A percentile compares a stretch with the other conserved stretches of the same genome.
Evolutionary conservation across 495 filamentous ascomycete species (phyloP).

Genomic region (Apodospora peruviana): DNA sequence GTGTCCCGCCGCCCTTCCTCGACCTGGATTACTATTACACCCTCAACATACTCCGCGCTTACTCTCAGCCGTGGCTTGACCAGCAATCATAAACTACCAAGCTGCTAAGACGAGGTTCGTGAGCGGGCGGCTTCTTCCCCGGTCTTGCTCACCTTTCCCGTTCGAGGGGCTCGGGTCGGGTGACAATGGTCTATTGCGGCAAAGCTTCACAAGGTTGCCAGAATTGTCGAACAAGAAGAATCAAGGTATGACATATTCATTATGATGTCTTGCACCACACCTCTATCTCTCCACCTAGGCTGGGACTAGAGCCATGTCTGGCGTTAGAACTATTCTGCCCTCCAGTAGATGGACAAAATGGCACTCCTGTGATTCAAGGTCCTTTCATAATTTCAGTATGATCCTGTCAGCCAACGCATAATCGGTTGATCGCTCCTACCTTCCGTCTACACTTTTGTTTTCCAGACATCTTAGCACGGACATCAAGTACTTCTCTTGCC

Average conservation of each 20-base stretch:
- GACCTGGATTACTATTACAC: constrained; percentile 1
- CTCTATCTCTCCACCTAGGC: too few species aligned
- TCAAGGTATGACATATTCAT: constrained; percentile 42
- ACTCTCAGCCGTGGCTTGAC: constrained; percentile 5
- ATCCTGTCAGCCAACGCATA: too few species aligned
- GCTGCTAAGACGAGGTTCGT: constrained; percentile 7
- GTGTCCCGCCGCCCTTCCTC: constrained; percentile 24
- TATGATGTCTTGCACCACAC: too few species aligned
- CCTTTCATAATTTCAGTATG: too few species aligned
- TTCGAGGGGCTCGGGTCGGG: background rate
- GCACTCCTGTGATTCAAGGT: too few species aligned
- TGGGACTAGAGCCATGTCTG: too few species aligned
- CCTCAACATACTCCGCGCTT: background rate
- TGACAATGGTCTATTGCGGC: constrained; percentile 61
- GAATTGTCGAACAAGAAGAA: constrained; percentile 58
- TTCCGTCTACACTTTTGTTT: too few species aligned
- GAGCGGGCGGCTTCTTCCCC: constrained; percentile 15
- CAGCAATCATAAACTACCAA: constrained; percentile 4
- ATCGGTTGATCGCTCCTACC: too few species aligned
- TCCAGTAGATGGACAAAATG: too few species aligned
- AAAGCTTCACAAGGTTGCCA: constrained; percentile 65
- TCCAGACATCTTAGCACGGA: too few species aligned
- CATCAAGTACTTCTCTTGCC: too few species aligned
- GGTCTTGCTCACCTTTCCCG: background rate
- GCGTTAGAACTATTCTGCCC: too few species aligned